Base-by-base conservation (phyloP, 495 filamentous ascomycete species). In the Apodospora peruviana region DNA sequence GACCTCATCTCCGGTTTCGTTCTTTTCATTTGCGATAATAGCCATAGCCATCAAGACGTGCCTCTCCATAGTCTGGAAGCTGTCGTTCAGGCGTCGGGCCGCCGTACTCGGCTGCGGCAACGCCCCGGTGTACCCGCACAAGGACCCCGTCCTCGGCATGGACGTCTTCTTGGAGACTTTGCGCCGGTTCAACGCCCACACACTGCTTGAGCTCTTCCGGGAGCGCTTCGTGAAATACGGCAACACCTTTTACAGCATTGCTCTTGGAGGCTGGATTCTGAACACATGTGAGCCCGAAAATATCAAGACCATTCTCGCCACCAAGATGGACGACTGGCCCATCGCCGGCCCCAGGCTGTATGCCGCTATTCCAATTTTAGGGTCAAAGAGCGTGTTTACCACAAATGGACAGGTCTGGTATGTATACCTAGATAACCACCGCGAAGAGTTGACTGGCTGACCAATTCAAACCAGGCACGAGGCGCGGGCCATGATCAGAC, bases 201-300 rank as follows among this genome's bases (percentile, higher is more conserved):
- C 21, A 2, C 40, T 74, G 37, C 49, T 67, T 22, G 27, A 59
- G 2, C 40, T 56, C 5, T 61, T 61, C 38, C 24, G 22, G 4
- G 25, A 36, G 1, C 45, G 52, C 1, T 65, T 70, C 27, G 43
- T 37, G 9, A 18, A 20, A 1, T 32, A 57, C 20, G 70, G 65
- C 0, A 56, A 60, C 9, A 76, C 72, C 1, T 59, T 62, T 51
- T 55, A 55, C 25, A 54, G 48, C 40, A 46, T 55, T 12, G n/a
- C 54, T 0, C 60, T 73, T 3, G 56, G 62, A 24, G 34, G 17
- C 2, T 54, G 55, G 37, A 27, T 55, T 1, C 54, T 84, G 32
- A 61, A 72, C 17, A 91, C 88, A 1, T 71, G 69, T 40, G 87
- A 94, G 18, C 82, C 81, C 0, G 81, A 87, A 48, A 93, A 91